Evolutionary conservation across 1,284 basidiomycete species (phyloP).

Genomic region (Leccinum variabile): DNA sequence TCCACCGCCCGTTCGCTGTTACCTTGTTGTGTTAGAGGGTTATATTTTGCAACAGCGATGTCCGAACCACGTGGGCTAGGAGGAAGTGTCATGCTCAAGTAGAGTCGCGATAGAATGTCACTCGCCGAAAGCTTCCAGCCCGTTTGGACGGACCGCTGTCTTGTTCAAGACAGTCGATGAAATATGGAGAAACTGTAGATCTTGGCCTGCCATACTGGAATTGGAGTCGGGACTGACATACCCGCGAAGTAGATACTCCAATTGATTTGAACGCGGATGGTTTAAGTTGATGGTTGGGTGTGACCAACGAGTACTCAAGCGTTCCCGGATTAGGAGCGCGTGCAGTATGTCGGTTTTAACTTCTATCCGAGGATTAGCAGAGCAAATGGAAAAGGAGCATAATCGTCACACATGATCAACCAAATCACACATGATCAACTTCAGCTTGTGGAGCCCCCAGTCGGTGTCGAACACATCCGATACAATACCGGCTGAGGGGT

Average conservation of each 20-base stretch:
- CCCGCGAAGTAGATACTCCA: slow-evolving; percentile 67
- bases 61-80: slow-evolving; percentile 78
- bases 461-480: slow-evolving; percentile 88
- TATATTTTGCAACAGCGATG: slow-evolving; percentile 81
- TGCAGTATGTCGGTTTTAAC: slow-evolving; percentile 86
- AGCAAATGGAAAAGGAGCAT: not conserved
- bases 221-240: slow-evolving; percentile 11
- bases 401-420: slow-evolving; percentile 63
- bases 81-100: slow-evolving; percentile 4
- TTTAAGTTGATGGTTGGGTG: slow-evolving; percentile 84
- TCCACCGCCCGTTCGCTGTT: slow-evolving; percentile 75
- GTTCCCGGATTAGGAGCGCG: slow-evolving; percentile 84
- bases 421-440: slow-evolving; percentile 78
- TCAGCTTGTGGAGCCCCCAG: slow-evolving; percentile 83
- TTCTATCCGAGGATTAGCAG: slow-evolving; percentile 46
- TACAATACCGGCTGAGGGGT: slow-evolving; percentile 46
- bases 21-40: slow-evolving; percentile 87
- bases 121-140: slow-evolving; percentile 77
- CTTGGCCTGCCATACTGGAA: slow-evolving; percentile 51
- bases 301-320: slow-evolving; percentile 82
- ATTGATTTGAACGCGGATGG: slow-evolving; percentile 78
- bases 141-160: slow-evolving; percentile 62
- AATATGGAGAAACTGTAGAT: slow-evolving; percentile 46
- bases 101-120: slow-evolving; percentile 5
- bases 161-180: slow-evolving; percentile 83